A percentile compares a stretch with the other conserved stretches of the same genome.
Conservation (phyloP, 306 rosid genomes). For the barrel medic (Medicago truncatula) region MtrunA17r5.0-ANR NC_053046.1:1561501-1562000, state of each 20-base stretch:
- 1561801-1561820: background rate
- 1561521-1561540: background rate
- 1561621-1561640: background rate
- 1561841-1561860: slow-evolving; percentile 31
- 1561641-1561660: background rate
- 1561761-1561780: slow-evolving; percentile 55
- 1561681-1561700: background rate
- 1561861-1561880: slow-evolving; percentile 94
- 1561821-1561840: background rate
- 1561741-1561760: slow-evolving; percentile 60
- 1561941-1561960: slow-evolving; percentile 89
- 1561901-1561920: slow-evolving; percentile 91
- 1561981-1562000: too few relatives aligned
- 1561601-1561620: background rate
- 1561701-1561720: background rate
- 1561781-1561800: slow-evolving; percentile 40
- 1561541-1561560: background rate
- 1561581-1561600: background rate
- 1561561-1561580: slow-evolving; percentile 2
- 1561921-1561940: slow-evolving; percentile 85
- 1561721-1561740: slow-evolving; percentile 58
- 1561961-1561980: slow-evolving; percentile 19
- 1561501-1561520: background rate
- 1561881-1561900: slow-evolving; percentile 94
- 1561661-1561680: background rate